Conservation (phyloP, 2,329 filamentous ascomycete species). For the Xylariaceae sp. region DNA sequence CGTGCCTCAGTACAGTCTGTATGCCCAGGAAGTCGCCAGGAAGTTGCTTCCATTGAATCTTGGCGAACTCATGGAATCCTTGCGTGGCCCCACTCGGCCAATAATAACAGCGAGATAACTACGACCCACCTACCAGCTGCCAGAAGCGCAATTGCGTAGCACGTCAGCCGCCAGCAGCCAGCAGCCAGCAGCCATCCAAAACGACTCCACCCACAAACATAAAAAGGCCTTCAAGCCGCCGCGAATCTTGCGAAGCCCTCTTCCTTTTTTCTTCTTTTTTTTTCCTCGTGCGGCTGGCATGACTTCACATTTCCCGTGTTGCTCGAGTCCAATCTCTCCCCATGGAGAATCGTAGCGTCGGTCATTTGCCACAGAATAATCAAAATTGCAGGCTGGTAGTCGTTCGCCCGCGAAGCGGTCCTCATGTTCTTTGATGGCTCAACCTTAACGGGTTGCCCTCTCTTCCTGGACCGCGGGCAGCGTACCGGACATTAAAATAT, state of each 20-base stretch:
- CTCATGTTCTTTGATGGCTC: not conserved
- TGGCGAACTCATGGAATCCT: no score
- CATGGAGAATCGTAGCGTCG: slow-evolving; percentile 57
- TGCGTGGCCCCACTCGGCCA: no score
- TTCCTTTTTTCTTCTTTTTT: slow-evolving; percentile 36
- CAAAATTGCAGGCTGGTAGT: slow-evolving; percentile 51
- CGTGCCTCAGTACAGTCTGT: no score
- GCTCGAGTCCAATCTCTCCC: slow-evolving; percentile 55
- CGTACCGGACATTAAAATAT: slow-evolving; percentile 49
- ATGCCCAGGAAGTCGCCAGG: no score
- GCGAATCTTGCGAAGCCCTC: not conserved
- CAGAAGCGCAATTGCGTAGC: not conserved
- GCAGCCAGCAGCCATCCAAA: not conserved
- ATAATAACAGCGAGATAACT: no score
- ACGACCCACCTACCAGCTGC: no score
- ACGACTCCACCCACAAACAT: not conserved
- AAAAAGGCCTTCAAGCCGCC: slow-evolving; percentile 10
- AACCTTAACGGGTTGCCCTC: slow-evolving; percentile 21
- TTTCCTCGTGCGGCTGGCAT: slow-evolving; percentile 75
- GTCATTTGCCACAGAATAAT: slow-evolving; percentile 67
- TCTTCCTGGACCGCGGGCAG: slow-evolving; percentile 33
- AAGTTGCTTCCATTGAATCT: no score
- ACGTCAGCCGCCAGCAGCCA: not conserved
- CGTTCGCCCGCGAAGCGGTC: slow-evolving; percentile 24
- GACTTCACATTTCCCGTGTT: slow-evolving; percentile 70